Base-by-base conservation (phyloP, 2,329 filamentous ascomycete species). In the Colletotrichum sp. region DNA sequence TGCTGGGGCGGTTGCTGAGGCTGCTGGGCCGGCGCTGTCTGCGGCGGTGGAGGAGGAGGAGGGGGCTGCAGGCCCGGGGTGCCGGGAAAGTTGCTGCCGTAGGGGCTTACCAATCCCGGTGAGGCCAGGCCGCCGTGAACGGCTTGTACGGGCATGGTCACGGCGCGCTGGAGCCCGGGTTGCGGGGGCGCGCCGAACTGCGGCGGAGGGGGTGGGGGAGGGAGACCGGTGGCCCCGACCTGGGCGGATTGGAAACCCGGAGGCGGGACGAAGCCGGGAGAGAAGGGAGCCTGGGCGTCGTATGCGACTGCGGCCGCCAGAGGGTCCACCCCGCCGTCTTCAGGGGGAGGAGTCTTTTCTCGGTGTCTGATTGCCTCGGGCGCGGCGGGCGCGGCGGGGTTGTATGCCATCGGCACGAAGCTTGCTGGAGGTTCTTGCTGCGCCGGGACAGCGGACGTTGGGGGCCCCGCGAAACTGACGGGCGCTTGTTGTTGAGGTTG, bases 311-410 rank as follows among this genome's bases (percentile, higher is more conserved):
- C 91, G 66, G 90, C 89, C 6, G 89, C 88, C 27, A 93, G 84
- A 5, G 91, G 91, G 78, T 92, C 90, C 4, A 88, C 85, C 15
- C 88, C 90, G 52, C 88, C 91, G 79, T 96, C 94, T 39, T 93
- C 90, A 5, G 93, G 93, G 6, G 94, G 94, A 3, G 94, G 94
- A 1, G 94, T 96, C 88, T 96, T 96, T 83, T 96, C 94, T 64
- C 94, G 90, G 82, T 94, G 91, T 25, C 89, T 87, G 67, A 96
- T 92, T 27, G 90, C 88, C 82, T 96, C 94, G 1, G 94, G 94
- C 0, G 94, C 93, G 1, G 94, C 89, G 6, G 94, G 94, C 2
- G 94, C 94, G 1, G 94, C 94, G 5, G 94, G 94, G 81, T 96
- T 96, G 81, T 96, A 96, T 4, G 93, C 91, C 86, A 95, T 92